Percentiles rank a stretch among this genome's conserved stretches.
Evolutionary conservation across 192 early-diverging fungal species (phyloP).

Genomic region (Mortierella alpina): DNA sequence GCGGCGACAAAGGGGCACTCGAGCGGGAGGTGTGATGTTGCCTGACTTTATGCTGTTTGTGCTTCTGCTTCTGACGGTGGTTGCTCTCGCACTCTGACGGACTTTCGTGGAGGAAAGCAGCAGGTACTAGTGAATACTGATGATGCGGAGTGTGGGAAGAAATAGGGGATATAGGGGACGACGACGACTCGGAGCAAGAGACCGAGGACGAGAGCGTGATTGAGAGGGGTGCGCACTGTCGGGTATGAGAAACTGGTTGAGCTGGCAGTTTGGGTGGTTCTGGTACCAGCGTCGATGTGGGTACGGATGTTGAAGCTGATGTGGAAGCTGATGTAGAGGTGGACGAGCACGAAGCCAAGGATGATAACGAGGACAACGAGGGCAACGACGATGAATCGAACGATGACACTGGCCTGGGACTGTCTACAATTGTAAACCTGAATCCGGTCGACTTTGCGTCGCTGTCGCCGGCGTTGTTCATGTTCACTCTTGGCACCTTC

Average conservation of each 20-base stretch:
- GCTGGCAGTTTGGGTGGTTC: background rate
- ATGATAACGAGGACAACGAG: conserved; percentile 1
- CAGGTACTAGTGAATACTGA: background rate
- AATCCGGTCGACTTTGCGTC: conserved; percentile 6
- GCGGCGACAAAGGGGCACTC: background rate
- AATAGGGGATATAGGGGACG: conserved; percentile 1
- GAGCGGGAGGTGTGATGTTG: too few relatives aligned
- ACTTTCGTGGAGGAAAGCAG: too few relatives aligned
- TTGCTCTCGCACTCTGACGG: too few relatives aligned
- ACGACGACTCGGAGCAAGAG: conserved; percentile 8
- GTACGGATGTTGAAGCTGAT: background rate
- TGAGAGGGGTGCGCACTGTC: background rate
- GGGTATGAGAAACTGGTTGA: background rate
- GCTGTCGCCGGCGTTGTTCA: background rate
- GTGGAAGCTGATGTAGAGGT: background rate
- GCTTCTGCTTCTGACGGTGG: background rate
- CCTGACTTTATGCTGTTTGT: background rate
- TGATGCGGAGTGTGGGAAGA: background rate
- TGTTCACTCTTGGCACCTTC: background rate
- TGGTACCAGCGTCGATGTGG: background rate
- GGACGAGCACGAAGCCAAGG: background rate
- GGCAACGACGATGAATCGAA: background rate
- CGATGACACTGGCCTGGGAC: background rate
- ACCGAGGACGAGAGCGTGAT: conserved; percentile 7
- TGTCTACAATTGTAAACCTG: too few relatives aligned